Evolutionary conservation across 352 stramenopile species (phyloP).

Genomic region (Ophiocytium majus): DNA sequence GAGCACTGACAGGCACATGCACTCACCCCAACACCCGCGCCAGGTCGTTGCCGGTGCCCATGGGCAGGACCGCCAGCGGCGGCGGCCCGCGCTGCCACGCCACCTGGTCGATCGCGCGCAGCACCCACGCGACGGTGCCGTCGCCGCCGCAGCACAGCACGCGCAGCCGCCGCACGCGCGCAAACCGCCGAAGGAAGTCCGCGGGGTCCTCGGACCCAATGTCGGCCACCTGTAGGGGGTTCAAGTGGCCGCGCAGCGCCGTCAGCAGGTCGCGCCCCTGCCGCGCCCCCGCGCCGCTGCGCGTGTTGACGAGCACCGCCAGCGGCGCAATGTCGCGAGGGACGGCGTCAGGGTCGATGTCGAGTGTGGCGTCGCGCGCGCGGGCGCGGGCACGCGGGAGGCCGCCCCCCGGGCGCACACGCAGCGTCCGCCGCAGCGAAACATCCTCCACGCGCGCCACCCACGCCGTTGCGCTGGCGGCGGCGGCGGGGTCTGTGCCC

Average conservation of each 20-base stretch:
- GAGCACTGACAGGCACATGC: no score
- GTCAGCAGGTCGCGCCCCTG: conserved; percentile 85
- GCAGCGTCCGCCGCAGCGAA: not conserved
- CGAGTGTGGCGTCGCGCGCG: not conserved
- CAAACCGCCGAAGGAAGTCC: conserved; percentile 80
- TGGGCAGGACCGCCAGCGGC: conserved; percentile 86
- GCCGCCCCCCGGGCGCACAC: not conserved
- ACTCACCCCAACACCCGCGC: conserved; percentile 85
- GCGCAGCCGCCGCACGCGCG: conserved; percentile 66
- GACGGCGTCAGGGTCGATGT: conserved; percentile 45
- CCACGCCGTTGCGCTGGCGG: not conserved
- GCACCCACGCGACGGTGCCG: conserved; percentile 51
- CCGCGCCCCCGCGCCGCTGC: conserved; percentile 77
- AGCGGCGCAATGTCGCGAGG: conserved; percentile 62
- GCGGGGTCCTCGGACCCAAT: conserved; percentile 84
- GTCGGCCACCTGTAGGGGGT: conserved; percentile 93
- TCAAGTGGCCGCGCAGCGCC: conserved; percentile 83
- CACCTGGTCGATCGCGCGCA: conserved; percentile 51
- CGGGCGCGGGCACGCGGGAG: not conserved
- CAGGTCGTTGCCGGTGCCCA: conserved; percentile 93
- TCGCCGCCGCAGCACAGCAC: conserved; percentile 52
- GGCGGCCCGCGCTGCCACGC: conserved; percentile 64
- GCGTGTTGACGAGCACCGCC: conserved; percentile 91
- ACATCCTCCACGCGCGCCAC: not conserved
- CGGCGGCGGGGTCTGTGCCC: not conserved